Conservation (phyloP, 805 yeast genomes). For the Danielia reshetovae region DNA sequence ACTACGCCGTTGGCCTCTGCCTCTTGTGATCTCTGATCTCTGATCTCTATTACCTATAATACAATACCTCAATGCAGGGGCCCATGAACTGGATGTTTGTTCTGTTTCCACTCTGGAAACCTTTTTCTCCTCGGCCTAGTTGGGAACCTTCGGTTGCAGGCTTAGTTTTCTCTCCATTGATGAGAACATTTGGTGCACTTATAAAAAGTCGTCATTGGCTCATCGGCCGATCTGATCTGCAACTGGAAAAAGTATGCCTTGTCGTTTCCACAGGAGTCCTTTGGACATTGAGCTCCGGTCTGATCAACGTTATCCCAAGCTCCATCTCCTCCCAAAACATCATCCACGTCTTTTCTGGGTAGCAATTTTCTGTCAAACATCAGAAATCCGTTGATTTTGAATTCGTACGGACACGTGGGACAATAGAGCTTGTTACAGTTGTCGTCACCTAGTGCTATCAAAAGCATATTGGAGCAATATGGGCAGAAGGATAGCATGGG, state of each 20-base stretch:
- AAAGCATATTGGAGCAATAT: conserved; percentile 85
- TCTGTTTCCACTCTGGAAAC: conserved; percentile 1
- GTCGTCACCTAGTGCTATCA: conserved; percentile 54
- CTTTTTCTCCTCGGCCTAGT: conserved; percentile 1
- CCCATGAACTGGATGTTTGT: conserved; percentile 13
- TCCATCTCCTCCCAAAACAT: conserved; percentile 93
- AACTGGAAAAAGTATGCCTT: conserved; percentile 96
- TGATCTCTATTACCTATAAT: too few species aligned
- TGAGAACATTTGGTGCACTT: conserved; percentile 90
- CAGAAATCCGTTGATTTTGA: conserved; percentile 78
- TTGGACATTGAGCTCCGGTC: conserved; percentile 88
- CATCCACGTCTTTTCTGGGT: conserved; percentile 89
- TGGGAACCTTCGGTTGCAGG: conserved; percentile 2
- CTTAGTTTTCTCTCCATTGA: conserved; percentile 95
- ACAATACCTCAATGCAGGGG: conserved; percentile 3
- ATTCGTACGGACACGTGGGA: conserved; percentile 93
- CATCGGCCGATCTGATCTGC: conserved; percentile 97
- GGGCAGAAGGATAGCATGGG: conserved; percentile 93
- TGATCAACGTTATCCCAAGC: conserved; percentile 99
- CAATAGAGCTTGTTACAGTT: conserved; percentile 73
- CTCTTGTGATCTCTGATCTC: too few species aligned
- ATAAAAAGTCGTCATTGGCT: conserved; percentile 98
- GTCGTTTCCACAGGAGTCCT: conserved; percentile 77
- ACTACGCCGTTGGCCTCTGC: too few species aligned
- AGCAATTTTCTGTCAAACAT: conserved; percentile 81